Evolutionary conservation across 2,329 filamentous ascomycete genomes (phyloP), one percentile per base, ranked within the genome.

Genomic region (Daldinia sp.): DNA sequence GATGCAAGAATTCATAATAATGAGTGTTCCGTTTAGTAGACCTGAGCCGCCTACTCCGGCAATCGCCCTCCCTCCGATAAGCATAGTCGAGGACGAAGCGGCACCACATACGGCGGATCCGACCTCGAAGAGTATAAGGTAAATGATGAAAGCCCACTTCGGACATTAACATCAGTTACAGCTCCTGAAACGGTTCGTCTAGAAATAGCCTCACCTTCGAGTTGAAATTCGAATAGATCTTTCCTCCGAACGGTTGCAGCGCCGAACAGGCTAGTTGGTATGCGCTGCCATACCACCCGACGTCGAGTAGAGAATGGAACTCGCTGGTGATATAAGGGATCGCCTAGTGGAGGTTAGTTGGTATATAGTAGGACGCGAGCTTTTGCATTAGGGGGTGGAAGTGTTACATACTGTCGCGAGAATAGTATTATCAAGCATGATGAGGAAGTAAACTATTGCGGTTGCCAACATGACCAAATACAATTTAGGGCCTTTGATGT

Each of bases 21-120:
- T 67, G 20, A 66, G 46, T 4, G 59, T 46, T 20, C 87, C 86
- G 7, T 81, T 85, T 48, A 82, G 78, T 1, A 88, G 67, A 0
- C 83, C 87, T 1, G 85, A 80, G 0, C 79, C 80, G 0, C 87
- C 87, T 0, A 83, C 70, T 0, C 87, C 87, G 0, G 86, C 83
- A 3, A 89, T 74, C 0, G 84, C 84, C 5, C 87, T 81, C 0
- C 86, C 86, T 6, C 83, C 74, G 53, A 89, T 88, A 41, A 89
- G 80, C 79, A 84, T 85, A 0, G 76, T 72, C 0, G 84, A 85
- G 6, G 79, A 83, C 0, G 71, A 77, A 0, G 87, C 84, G 59
- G 79, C 66, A 62, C 77, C 87, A 67, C 86, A 88, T 7, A 89
- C 74, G 1, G 84, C 70, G 0, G 83, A 86, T 0, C 87, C 87